Percentiles rank a stretch among this genome's conserved stretches.
These are phyloP conservation scores for Xylaria acuta DNA, from an alignment of 495 filamentous ascomycete species.

Conservation along the genomic window DNA sequence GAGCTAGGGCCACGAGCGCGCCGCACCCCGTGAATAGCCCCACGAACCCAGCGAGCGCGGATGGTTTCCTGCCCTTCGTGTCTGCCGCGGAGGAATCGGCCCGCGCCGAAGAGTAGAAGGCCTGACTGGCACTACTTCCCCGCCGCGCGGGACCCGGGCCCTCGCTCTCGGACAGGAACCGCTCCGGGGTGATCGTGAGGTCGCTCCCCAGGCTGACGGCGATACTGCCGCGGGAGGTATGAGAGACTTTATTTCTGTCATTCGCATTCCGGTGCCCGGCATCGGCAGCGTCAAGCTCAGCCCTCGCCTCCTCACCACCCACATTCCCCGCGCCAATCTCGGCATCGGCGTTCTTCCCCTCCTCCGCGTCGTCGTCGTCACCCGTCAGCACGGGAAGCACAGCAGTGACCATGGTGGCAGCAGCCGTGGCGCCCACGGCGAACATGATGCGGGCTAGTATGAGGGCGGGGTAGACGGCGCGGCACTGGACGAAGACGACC, in stretches of 20 bases:
- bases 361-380: slow-evolving; percentile 42
- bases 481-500: slow-evolving; percentile 81
- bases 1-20: slow-evolving; percentile 77
- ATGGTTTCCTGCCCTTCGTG: slow-evolving; percentile 46
- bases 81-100: slow-evolving; percentile 31
- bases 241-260: not conserved
- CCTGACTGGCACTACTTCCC: slow-evolving; percentile 23
- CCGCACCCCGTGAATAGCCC: slow-evolving; percentile 92
- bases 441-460: slow-evolving; percentile 86
- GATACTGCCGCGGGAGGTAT: slow-evolving; percentile 44
- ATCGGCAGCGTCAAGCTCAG: slow-evolving; percentile 5
- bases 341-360: slow-evolving; percentile 30
- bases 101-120: slow-evolving; percentile 24
- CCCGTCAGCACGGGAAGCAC: slow-evolving; percentile 85
- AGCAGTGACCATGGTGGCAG: slow-evolving; percentile 96
- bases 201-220: slow-evolving; percentile 66
- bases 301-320: slow-evolving; percentile 17
- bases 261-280: not conserved
- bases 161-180: slow-evolving; percentile 31
- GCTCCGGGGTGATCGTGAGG: slow-evolving; percentile 66
- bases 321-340: not conserved
- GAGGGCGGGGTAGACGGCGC: slow-evolving; percentile 88
- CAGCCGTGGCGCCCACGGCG: slow-evolving; percentile 86
- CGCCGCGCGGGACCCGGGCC: not conserved
- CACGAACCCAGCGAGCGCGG: slow-evolving; percentile 84